These are phyloP conservation scores for Fusarium papillatum DNA, from an alignment of 2,329 filamentous ascomycete genomes.

Conservation along the genomic window DNA sequence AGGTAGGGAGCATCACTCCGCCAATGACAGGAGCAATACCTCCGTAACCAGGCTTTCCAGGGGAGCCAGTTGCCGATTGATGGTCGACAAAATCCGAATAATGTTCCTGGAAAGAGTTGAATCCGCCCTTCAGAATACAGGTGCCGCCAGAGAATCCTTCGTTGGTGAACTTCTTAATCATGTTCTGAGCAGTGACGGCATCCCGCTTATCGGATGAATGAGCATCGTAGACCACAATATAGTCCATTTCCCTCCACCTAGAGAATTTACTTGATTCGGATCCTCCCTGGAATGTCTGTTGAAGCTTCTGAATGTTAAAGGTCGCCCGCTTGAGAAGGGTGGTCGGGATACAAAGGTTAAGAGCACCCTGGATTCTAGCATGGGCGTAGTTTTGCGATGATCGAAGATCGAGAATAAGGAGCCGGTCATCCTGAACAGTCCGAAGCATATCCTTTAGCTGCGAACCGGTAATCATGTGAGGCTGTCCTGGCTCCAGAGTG, in stretches of 20 bases:
- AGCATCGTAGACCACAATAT: conserved; percentile 90
- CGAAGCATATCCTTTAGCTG: conserved; percentile 71
- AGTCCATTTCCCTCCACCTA: conserved; percentile 79
- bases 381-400: conserved; percentile 86
- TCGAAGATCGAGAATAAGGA: conserved; percentile 87
- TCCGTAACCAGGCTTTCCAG: conserved; percentile 59
- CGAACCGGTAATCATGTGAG: conserved; percentile 65
- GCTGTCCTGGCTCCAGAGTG: conserved; percentile 59
- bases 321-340: conserved; percentile 92
- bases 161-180: conserved; percentile 90
- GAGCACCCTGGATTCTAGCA: conserved; percentile 81
- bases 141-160: conserved; percentile 85
- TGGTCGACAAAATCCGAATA: conserved; percentile 76
- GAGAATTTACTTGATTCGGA: conserved; percentile 80
- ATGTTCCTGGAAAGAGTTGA: conserved; percentile 77
- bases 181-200: conserved; percentile 84
- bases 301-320: conserved; percentile 89
- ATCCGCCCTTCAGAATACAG: conserved; percentile 86
- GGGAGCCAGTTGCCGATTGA: conserved; percentile 51
- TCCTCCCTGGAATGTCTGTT: conserved; percentile 85
- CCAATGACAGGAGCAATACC: conserved; percentile 82
- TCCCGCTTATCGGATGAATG: conserved; percentile 84
- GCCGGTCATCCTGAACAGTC: conserved; percentile 50
- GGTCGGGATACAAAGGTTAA: conserved; percentile 96
- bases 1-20: conserved; percentile 84